Conservation (phyloP, 257 asterid genomes). For the Thymus quinquecostatus region DNA sequence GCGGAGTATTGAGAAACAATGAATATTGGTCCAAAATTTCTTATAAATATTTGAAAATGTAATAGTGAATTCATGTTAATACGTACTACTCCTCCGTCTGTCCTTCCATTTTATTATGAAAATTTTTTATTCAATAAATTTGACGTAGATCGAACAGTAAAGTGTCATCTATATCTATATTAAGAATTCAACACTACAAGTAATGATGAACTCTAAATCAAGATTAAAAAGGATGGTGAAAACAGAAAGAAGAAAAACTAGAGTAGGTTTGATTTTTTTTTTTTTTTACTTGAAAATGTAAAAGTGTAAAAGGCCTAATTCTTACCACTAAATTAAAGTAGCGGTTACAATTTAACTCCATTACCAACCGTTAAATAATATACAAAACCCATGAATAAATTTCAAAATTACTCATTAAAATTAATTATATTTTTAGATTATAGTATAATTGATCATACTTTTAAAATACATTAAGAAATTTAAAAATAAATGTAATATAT, state of each 20-base stretch:
- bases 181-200: background rate
- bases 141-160: no score
- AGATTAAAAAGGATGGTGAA: background rate
- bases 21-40: no score
- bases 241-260: background rate
- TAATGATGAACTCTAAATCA: constrained; percentile 9
- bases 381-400: background rate
- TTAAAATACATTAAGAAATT: background rate
- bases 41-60: no score
- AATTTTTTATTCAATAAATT: no score
- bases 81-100: no score
- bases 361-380: background rate
- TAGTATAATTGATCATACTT: background rate
- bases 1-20: no score
- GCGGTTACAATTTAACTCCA: constrained; percentile 12
- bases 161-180: no score
- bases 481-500: background rate
- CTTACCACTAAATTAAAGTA: constrained; percentile 30
- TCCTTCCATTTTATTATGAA: no score
- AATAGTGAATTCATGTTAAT: no score
- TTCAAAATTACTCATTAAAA: background rate
- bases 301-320: constrained; percentile 4
- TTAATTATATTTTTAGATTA: background rate
- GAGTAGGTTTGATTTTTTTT: constrained; percentile 14
- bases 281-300: background rate